Evolutionary conservation across 2,329 filamentous ascomycete species (phyloP).

Genomic region (Aspergillus sp.): DNA sequence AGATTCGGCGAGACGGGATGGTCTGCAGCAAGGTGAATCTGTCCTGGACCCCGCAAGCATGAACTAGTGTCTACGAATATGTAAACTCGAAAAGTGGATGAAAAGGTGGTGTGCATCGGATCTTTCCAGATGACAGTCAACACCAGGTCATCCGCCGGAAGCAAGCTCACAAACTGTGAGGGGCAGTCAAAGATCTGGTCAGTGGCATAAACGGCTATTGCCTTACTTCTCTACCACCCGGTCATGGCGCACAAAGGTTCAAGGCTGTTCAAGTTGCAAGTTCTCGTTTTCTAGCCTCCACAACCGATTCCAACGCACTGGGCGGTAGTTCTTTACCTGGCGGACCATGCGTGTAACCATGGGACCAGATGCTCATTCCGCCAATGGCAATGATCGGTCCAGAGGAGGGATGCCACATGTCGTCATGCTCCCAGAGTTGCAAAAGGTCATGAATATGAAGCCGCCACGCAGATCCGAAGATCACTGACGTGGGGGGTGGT

Average conservation of each 20-base stretch:
- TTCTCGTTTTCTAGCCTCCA: not conserved
- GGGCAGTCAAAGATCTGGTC: not conserved
- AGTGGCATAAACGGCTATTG: not conserved
- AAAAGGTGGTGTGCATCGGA: not conserved
- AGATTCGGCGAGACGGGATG: not conserved
- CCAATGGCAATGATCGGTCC: conserved; percentile 8
- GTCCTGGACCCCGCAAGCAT: not conserved
- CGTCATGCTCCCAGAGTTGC: conserved; percentile 15
- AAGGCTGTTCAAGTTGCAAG: not conserved
- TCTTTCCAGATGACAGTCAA: not conserved
- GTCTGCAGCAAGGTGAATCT: not conserved
- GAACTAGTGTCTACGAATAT: not conserved
- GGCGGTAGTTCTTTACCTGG: conserved; percentile 1
- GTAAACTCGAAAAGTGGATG: not conserved
- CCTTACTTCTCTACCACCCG: not conserved
- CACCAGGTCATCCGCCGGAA: not conserved
- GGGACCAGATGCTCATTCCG: not conserved
- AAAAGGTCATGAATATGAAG: conserved; percentile 8
- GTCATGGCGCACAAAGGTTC: not conserved
- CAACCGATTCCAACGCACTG: not conserved
- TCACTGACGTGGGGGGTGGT: conserved; percentile 28
- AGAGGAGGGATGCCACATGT: conserved; percentile 10
- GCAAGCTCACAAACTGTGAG: not conserved
- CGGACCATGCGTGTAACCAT: conserved; percentile 11
- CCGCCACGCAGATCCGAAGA: conserved; percentile 28